Evolutionary conservation across 208 protist species (phyloP), one percentile per base, ranked within the genome.

Genomic region (Tetramitus jugosus): DNA sequence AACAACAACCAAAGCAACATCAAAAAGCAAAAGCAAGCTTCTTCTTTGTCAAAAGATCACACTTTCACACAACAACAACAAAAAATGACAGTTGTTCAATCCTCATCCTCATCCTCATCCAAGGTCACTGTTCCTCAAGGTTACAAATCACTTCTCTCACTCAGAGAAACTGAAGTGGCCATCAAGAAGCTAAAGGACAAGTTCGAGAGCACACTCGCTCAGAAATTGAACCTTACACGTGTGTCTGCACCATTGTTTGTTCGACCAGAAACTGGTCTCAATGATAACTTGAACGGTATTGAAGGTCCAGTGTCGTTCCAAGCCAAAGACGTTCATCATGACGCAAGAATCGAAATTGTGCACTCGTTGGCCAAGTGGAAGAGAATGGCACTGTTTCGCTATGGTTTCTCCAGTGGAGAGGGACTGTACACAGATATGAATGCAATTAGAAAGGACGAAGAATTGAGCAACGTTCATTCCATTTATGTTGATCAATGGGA

Each of bases 291-390:
- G 35, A 90, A 86, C 49, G 92, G 92, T 60, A 83, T 89, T 43
- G 92, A 95, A 81, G 89, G 89, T 79, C 88, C 91, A 3, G 92
- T 94, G n/a, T 78, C 84, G 76, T 90, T 95, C 49, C 80, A 76
- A 67, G 80, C 93, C 45, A 92, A 91, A 77, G 87, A 86, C 42
- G 91, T 95, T 80, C n/a, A n/a, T n/a, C 84, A 87, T 26, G 86
- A 91, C 65, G 79, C 80, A 46, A 80, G 64, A 37, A 91, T 89
- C 77, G 92, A 95, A 81, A 88, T 95, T 37, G 90, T 92, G 23
- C 90, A 94, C 84, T 93, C 89, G n/a, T 84, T 95, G 13, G 92
- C 92, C 46, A 95, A 95, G 84, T 95, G 92, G 92, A 95, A 95
- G 86, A 85, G 92, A 78, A 86, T 87, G 82, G 89, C 80, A 14